These are phyloP conservation scores for Tranzscheliella williamsii DNA, from an alignment of 1,284 basidiomycete genomes.

Conservation along the genomic window DNA sequence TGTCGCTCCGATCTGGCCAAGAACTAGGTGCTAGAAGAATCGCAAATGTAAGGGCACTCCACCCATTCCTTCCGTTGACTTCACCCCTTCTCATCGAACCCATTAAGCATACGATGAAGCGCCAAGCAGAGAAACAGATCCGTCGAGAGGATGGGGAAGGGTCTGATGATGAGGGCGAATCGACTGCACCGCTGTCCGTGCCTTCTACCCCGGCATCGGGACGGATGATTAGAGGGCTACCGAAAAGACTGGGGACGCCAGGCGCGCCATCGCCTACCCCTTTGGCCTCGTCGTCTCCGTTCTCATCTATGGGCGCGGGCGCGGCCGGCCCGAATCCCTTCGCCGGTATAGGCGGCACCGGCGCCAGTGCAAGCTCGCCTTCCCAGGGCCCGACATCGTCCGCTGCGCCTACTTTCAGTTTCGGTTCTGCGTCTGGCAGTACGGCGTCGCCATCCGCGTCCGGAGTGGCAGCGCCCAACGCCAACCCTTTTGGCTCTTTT, in stretches of 20 bases:
- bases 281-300: conserved; percentile 1
- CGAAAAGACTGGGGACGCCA: conserved; percentile 18
- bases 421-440: background rate
- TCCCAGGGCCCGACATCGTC: conserved; percentile 2
- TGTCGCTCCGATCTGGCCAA: too few species aligned
- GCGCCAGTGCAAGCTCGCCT: conserved; percentile 9
- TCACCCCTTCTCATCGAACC: too few species aligned
- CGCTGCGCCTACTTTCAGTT: conserved; percentile 6
- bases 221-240: conserved; percentile 26
- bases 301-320: too few species aligned
- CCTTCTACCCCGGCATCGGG: conserved; percentile 22
- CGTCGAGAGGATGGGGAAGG: conserved; percentile 34
- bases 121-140: conserved; percentile 39
- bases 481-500: conserved; percentile 1
- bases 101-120: conserved; percentile 37
- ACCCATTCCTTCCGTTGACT: too few species aligned
- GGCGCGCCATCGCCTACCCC: conserved; percentile 8
- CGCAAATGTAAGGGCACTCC: too few species aligned
- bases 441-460: conserved; percentile 5
- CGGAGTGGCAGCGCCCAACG: conserved; percentile 8
- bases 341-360: conserved; percentile 17
- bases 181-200: conserved; percentile 17
- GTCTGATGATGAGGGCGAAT: conserved; percentile 20
- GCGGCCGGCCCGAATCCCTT: conserved; percentile 22
- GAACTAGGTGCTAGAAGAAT: too few species aligned